A percentile compares a stretch with the other conserved stretches of the same genome.
These are phyloP conservation scores for Pestalotiopsis sp. DNA, from an alignment of 2,329 filamentous ascomycete genomes.

Conservation along the genomic window DNA sequence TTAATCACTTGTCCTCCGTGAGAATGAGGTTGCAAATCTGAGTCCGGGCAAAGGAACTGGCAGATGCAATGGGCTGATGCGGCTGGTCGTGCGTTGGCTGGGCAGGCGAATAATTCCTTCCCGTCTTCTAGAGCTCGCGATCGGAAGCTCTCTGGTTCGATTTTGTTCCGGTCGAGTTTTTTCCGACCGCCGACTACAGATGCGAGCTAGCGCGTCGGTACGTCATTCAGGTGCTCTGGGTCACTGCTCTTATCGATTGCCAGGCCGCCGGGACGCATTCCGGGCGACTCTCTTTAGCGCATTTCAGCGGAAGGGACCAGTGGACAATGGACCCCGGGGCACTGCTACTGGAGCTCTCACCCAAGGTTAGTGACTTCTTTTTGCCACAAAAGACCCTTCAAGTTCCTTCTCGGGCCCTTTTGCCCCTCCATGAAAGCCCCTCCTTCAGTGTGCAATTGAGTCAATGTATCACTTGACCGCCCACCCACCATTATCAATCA, in stretches of 20 bases:
- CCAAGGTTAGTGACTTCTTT: neutral
- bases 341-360: neutral
- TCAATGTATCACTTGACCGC: neutral
- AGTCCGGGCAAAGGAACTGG: neutral
- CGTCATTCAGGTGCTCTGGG: neutral
- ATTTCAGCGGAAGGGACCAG: neutral
- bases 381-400: neutral
- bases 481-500: neutral
- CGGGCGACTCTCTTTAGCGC: neutral
- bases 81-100: neutral
- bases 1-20: neutral
- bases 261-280: neutral
- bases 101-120: neutral
- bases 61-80: neutral
- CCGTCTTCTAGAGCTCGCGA: neutral
- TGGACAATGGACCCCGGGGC: neutral
- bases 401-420: neutral
- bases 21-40: neutral
- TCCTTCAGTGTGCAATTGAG: neutral
- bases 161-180: constrained; percentile 1
- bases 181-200: neutral
- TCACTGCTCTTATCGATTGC: neutral
- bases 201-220: neutral
- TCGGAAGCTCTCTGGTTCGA: neutral
- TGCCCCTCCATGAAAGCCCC: neutral